Evolutionary conservation across 441 rosid species (phyloP).

Genomic region (Sinapis alba): DNA sequence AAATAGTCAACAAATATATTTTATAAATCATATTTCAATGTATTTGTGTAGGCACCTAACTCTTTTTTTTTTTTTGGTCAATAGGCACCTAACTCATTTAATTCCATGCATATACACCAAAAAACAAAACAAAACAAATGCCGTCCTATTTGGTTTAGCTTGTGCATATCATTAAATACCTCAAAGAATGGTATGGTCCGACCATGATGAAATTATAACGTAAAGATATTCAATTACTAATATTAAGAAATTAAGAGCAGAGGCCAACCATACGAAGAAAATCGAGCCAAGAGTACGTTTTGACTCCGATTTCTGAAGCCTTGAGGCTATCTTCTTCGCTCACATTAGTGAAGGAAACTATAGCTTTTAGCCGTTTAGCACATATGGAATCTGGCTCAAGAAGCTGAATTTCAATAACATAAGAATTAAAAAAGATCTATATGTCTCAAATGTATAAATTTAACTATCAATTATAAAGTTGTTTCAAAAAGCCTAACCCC

Average conservation of each 20-base stretch:
- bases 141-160: neutral
- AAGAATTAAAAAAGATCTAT: no score
- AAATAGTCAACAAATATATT: neutral
- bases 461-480: no score
- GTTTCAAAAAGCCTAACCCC: no score
- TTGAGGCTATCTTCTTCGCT: neutral
- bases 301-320: neutral
- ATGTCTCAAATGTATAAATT: no score
- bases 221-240: no score
- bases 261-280: neutral
- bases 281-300: neutral
- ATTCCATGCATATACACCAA: no score
- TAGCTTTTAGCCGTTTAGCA: neutral
- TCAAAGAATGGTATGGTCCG: neutral
- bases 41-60: no score
- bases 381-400: neutral
- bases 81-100: no score
- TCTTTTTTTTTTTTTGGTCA: no score
- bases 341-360: neutral
- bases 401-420: neutral
- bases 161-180: neutral
- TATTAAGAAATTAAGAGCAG: neutral
- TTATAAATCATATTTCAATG: neutral
- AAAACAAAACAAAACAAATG: no score
- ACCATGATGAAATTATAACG: no score